Conservation (phyloP, 768 basidiomycete genomes). For the Kondoa malvinella region DNA sequence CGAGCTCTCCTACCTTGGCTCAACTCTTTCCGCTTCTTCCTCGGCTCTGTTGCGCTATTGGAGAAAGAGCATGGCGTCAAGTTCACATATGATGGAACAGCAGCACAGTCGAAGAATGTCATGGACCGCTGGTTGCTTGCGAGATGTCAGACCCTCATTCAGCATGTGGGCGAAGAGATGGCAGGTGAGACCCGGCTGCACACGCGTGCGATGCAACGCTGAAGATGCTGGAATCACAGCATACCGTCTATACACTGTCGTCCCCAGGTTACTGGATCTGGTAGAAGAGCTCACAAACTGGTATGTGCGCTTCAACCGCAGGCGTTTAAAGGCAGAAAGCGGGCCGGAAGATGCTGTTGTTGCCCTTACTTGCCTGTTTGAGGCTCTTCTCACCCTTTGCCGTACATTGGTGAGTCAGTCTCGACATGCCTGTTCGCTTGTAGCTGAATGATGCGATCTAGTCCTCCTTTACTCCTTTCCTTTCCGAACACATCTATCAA, state of each 20-base stretch:
- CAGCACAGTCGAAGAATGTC: conserved; percentile 67
- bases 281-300: conserved; percentile 95
- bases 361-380: conserved; percentile 89
- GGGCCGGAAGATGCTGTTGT: conserved; percentile 68
- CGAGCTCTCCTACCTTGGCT: conserved; percentile 96
- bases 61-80: conserved; percentile 60
- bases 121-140: conserved; percentile 99
- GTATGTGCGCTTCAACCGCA: conserved; percentile 98
- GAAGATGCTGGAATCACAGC: conserved; percentile 30
- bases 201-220: neutral
- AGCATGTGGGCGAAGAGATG: conserved; percentile 84
- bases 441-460: conserved; percentile 33
- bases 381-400: conserved; percentile 82
- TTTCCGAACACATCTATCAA: conserved; percentile 93
- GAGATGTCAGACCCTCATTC: conserved; percentile 90
- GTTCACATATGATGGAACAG: conserved; percentile 77
- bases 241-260: conserved; percentile 91
- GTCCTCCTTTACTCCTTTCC: conserved; percentile 97
- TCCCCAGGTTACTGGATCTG: conserved; percentile 78
- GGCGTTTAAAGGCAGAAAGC: conserved; percentile 84
- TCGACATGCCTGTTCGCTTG: neutral
- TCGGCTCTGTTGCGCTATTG: conserved; percentile 75
- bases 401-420: conserved; percentile 61
- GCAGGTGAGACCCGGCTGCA: conserved; percentile 38
- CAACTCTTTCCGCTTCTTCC: conserved; percentile 97